A percentile compares a stretch with the other conserved stretches of the same genome.
These are phyloP conservation scores for Nitzschia putrida DNA, from an alignment of 108 stramenopile species.

Conservation along the genomic window DNA sequence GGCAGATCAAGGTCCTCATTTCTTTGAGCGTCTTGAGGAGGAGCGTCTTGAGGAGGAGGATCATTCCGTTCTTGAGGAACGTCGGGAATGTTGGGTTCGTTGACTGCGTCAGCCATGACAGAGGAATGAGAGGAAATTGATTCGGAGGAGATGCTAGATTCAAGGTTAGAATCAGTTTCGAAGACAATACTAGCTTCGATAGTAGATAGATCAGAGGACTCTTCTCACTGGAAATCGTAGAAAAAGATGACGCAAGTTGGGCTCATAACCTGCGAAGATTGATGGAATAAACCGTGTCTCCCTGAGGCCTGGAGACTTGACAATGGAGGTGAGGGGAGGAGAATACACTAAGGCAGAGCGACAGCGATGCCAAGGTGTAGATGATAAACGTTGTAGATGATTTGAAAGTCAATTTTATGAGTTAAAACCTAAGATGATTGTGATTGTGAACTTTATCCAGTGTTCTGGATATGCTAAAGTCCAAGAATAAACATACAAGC, in stretches of 20 bases:
- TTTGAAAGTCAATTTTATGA: too few species aligned
- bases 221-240: background rate
- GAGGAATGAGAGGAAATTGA: background rate
- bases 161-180: too few species aligned
- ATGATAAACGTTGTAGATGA: too few species aligned
- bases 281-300: background rate
- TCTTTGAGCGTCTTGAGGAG: background rate
- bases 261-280: conserved; percentile 1
- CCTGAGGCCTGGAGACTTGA: background rate
- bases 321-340: background rate
- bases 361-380: background rate
- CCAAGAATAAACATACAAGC: too few species aligned
- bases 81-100: background rate
- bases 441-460: too few species aligned
- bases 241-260: background rate
- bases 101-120: background rate
- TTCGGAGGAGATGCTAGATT: too few species aligned
- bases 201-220: background rate
- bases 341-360: conserved; percentile 2
- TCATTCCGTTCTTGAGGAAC: too few species aligned
- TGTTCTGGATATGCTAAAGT: too few species aligned
- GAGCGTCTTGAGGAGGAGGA: too few species aligned
- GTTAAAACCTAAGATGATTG: too few species aligned
- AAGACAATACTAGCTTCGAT: too few species aligned
- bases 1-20: background rate